These are phyloP conservation scores for Asterochloris sp. DNA, from an alignment of 139 green algal species.

Conservation along the genomic window DNA sequence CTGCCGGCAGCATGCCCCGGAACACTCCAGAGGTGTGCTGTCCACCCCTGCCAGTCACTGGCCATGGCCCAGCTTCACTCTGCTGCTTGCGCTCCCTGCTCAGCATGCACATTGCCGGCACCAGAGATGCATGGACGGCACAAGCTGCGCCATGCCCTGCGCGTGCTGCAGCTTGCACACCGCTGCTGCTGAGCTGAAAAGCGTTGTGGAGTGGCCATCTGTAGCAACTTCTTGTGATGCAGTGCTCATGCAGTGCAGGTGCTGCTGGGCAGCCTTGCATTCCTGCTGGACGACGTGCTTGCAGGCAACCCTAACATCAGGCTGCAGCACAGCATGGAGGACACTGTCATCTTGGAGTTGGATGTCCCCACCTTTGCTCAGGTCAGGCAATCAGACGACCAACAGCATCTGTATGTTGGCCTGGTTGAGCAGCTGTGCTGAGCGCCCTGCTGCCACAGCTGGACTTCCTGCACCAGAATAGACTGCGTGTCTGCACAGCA, in stretches of 20 bases:
- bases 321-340: constrained; percentile 29
- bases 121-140: background rate
- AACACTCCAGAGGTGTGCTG: background rate
- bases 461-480: too few species aligned
- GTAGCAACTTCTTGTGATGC: too few species aligned
- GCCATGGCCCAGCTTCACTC: too few species aligned
- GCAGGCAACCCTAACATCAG: too few species aligned
- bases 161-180: background rate
- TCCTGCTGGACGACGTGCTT: constrained; percentile 29
- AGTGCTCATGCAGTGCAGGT: constrained; percentile 23
- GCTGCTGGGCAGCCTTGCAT: constrained; percentile 47
- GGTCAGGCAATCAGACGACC: constrained; percentile 4
- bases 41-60: background rate
- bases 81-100: background rate
- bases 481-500: too few species aligned
- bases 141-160: background rate
- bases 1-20: background rate
- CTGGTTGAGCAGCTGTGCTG: background rate
- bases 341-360: constrained; percentile 54
- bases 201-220: too few species aligned
- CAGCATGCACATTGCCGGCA: background rate
- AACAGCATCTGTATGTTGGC: constrained; percentile 2
- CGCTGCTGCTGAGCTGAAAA: constrained; percentile 19
- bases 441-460: too few species aligned
- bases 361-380: constrained; percentile 53